These are phyloP conservation scores for Fusarium cicatricum DNA, from an alignment of 2,329 filamentous ascomycete species.

Conservation along the genomic window DNA sequence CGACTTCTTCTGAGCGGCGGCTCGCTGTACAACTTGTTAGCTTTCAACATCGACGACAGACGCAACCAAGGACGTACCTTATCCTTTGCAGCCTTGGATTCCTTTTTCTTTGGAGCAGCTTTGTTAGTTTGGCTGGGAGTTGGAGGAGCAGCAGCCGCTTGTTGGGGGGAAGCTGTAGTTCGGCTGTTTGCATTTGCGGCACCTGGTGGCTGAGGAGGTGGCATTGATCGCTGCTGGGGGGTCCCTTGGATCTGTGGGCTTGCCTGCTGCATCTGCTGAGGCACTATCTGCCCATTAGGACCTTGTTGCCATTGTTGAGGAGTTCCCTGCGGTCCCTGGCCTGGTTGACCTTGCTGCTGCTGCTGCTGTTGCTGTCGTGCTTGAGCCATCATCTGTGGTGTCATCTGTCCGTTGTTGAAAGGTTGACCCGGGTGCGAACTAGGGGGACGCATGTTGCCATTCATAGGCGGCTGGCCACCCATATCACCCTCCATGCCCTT, in stretches of 20 bases:
- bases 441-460: constrained; percentile 71
- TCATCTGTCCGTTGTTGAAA: constrained; percentile 67
- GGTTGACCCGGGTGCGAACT: constrained; percentile 70
- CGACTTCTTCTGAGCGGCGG: constrained; percentile 69
- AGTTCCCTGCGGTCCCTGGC: constrained; percentile 43
- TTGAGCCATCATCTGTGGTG: constrained; percentile 65
- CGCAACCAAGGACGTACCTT: constrained; percentile 66
- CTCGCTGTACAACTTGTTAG: constrained; percentile 48
- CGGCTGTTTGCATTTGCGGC: constrained; percentile 58
- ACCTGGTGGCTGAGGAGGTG: constrained; percentile 68
- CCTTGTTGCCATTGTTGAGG: constrained; percentile 53
- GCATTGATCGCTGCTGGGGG: constrained; percentile 77
- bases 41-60: not conserved
- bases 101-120: constrained; percentile 80
- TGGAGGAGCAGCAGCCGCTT: constrained; percentile 73
- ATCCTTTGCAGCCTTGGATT: constrained; percentile 67
- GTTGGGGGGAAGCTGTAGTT: constrained; percentile 68
- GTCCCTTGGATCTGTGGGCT: constrained; percentile 67
- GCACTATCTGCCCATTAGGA: constrained; percentile 53
- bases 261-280: constrained; percentile 52
- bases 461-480: constrained; percentile 59
- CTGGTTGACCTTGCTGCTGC: constrained; percentile 50
- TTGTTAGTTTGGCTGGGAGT: constrained; percentile 80
- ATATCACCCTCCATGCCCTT: constrained; percentile 62
- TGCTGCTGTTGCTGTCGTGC: constrained; percentile 49